These are phyloP conservation scores for Fraxinus greggii DNA, from an alignment of 305 asterid species.

Conservation along the genomic window DNA sequence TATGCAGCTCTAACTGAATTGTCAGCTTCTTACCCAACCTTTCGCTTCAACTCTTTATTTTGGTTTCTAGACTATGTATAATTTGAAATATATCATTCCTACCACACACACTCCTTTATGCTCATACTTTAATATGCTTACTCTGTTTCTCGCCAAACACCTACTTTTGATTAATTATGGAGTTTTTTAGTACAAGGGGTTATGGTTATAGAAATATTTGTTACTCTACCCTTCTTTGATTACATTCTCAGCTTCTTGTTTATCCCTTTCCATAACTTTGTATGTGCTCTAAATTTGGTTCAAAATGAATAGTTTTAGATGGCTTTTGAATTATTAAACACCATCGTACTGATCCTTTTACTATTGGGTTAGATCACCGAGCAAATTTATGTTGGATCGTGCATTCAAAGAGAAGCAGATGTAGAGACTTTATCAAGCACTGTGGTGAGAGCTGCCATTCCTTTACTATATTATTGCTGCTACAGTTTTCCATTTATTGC, in stretches of 20 bases:
- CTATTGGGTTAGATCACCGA: conserved; percentile 69
- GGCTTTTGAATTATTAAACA: conserved; percentile 15
- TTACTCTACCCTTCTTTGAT: neutral
- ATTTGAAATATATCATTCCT: neutral
- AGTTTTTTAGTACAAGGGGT: neutral
- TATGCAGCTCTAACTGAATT: conserved; percentile 10
- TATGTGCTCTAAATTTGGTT: conserved; percentile 3
- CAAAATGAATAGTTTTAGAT: conserved; percentile 7
- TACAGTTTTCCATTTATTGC: neutral
- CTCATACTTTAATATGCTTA: conserved; percentile 6
- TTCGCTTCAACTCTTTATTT: neutral
- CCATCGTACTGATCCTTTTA: conserved; percentile 19
- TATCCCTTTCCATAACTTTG: conserved; percentile 1
- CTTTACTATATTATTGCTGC: conserved; percentile 18
- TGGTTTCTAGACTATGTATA: conserved; percentile 5
- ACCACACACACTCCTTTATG: conserved; percentile 5
- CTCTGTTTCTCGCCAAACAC: neutral
- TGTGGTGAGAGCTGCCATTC: conserved; percentile 49
- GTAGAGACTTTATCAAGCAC: conserved; percentile 57
- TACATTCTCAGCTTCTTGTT: conserved; percentile 8
- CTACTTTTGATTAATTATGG: neutral
- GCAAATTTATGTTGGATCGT: conserved; percentile 89
- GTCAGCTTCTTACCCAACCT: neutral
- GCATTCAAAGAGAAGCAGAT: conserved; percentile 80
- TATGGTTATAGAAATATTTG: neutral